Evolutionary conservation across 352 stramenopile species (phyloP), one percentile per base, ranked within the genome.

Genomic region (Pythium rishiriense): DNA sequence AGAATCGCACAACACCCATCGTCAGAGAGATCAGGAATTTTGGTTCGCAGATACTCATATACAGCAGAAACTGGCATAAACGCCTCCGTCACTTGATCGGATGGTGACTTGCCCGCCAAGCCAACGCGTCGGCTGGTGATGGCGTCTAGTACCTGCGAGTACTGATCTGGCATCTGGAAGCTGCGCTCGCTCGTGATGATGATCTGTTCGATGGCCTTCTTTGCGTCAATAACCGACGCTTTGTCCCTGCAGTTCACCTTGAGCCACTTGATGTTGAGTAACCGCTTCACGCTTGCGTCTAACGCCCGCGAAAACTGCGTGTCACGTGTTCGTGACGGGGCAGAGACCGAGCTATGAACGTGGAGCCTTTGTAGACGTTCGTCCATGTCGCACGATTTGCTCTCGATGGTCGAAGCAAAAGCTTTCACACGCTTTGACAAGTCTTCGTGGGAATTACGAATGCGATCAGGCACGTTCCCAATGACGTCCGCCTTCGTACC

Each of bases 141-240:
- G 5, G 11, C 15, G 1, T 25, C 19, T n/a, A 66, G 22, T 1
- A 58, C 58, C 28, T 25, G n/a, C 4, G 49, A 43, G 49, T 66
- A 66, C 8, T 12, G 58, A 4, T 66, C 58, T 2, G 58, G 58
- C 58, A 66, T 66, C 17, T 26, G 8, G 31, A 59, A 66, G 31
- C 39, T 59, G 10, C 28, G 37, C 4, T 45, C 17, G 31, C 58
- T 66, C 19, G 17, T 11, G n/a, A 39, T 52, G 7, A 66, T 46
- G 1, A 66, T 1, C 11, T n/a, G 14, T 22, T 47, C 26, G n/a
- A 59, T 42, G n/a, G 26, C 26, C 5, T 19, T 28, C 11, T 31
- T 47, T 1, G 57, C 26, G 1, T 26, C 33, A 39, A 15, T n/a
- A n/a, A 50, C 24, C 2, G 57, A 56, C 15, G 4, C 10, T 12